A percentile compares a stretch with the other conserved stretches of the same genome.
Conservation (phyloP, 192 early-diverging fungal species). For the Kappamyces sp. region DNA sequence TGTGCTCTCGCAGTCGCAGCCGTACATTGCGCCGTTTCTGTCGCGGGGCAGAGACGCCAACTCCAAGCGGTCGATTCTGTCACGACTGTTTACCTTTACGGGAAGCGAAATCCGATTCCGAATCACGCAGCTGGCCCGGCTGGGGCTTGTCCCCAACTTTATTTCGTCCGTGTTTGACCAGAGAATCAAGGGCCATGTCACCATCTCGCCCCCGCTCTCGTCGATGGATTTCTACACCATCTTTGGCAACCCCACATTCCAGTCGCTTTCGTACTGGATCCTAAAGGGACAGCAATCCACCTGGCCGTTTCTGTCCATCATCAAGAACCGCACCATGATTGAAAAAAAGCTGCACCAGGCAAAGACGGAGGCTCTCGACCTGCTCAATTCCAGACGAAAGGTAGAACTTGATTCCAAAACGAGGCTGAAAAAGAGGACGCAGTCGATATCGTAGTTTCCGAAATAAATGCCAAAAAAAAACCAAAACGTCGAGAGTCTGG, state of each 20-base stretch:
- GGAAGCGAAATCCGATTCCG: slow-evolving; percentile 30
- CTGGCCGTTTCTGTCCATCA: slow-evolving; percentile 68
- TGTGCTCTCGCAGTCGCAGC: slow-evolving; percentile 72
- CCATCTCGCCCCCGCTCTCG: slow-evolving; percentile 56
- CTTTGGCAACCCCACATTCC: slow-evolving; percentile 63
- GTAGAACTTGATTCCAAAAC: too few relatives aligned
- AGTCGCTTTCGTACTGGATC: slow-evolving; percentile 65
- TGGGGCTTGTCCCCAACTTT: slow-evolving; percentile 53
- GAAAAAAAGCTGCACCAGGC: slow-evolving; percentile 59
- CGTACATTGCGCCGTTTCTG: slow-evolving; percentile 63
- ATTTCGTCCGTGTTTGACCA: slow-evolving; percentile 55
- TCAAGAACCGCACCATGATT: slow-evolving; percentile 60
- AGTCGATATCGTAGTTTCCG: too few relatives aligned
- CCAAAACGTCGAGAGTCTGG: not conserved
- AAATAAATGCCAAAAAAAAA: too few relatives aligned
- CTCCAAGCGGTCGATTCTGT: slow-evolving; percentile 17
- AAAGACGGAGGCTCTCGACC: too few relatives aligned
- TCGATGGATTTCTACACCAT: slow-evolving; percentile 58
- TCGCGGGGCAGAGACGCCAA: slow-evolving; percentile 25
- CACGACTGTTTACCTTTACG: slow-evolving; percentile 28
- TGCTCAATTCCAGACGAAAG: too few relatives aligned
- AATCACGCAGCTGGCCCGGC: slow-evolving; percentile 5
- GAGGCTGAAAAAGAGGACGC: too few relatives aligned
- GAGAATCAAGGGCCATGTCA: slow-evolving; percentile 63
- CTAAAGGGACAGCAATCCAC: slow-evolving; percentile 71